Conservation (phyloP, 139 green algal genomes). For the Chlamydomonas applanata region DNA sequence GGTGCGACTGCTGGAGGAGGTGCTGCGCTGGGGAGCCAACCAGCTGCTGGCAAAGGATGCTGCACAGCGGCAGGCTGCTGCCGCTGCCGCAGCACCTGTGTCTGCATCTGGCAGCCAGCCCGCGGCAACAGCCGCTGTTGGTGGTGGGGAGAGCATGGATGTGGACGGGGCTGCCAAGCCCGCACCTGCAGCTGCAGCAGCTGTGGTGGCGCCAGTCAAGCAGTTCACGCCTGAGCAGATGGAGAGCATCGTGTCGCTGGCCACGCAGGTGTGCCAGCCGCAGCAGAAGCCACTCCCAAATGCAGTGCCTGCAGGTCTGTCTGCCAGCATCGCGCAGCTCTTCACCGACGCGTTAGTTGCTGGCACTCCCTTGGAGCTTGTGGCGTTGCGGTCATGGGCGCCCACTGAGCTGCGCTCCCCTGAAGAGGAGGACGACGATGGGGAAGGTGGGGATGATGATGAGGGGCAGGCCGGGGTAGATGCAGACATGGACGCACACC, state of each 20-base stretch:
- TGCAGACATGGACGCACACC: not conserved
- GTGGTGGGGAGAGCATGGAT: not conserved
- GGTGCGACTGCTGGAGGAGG: slow-evolving; percentile 63
- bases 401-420: not conserved
- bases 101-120: not conserved
- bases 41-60: not conserved
- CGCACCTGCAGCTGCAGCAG: too few species aligned
- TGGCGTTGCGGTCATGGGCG: too few species aligned
- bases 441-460: slow-evolving; percentile 24
- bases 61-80: slow-evolving; percentile 12
- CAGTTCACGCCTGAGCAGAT: not conserved
- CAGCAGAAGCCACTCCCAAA: not conserved
- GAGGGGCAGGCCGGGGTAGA: not conserved
- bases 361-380: too few species aligned
- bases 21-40: slow-evolving; percentile 54
- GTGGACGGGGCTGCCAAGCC: not conserved
- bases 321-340: too few species aligned
- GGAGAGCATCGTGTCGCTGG: slow-evolving; percentile 1
- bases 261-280: not conserved
- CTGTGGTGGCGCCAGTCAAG: too few species aligned
- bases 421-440: slow-evolving; percentile 24
- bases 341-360: too few species aligned
- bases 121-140: not conserved
- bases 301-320: too few species aligned
- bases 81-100: slow-evolving; percentile 4